phyloP scores from a whole-genome alignment of 768 basidiomycete species.

The Gautieria morchelliformis region DNA sequence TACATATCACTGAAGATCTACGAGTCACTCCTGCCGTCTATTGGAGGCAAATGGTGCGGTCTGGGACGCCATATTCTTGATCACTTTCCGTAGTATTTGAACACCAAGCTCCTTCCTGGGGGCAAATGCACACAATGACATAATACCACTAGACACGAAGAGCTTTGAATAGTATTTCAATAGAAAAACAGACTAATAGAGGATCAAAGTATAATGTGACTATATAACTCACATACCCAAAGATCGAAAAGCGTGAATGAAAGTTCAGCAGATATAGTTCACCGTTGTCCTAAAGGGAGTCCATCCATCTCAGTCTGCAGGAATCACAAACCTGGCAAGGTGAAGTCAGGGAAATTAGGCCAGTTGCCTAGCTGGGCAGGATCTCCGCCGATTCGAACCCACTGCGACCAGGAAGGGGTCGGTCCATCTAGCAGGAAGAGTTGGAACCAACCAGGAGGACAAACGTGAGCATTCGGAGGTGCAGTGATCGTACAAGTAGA shows the following conservation, averaged over 20 bases:
- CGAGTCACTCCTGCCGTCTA: no score
- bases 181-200: neutral
- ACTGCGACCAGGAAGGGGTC: conserved; percentile 11
- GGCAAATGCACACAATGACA: no score
- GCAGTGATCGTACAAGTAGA: conserved; percentile 13
- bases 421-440: conserved; percentile 11
- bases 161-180: no score
- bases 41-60: no score
- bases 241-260: neutral
- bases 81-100: no score
- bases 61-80: no score
- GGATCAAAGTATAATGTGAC: neutral
- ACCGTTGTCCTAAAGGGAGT: neutral
- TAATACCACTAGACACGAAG: no score
- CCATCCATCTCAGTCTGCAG: neutral
- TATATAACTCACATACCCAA: neutral
- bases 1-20: no score
- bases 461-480: conserved; percentile 13
- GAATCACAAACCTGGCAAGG: conserved; percentile 46
- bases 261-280: neutral
- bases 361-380: conserved; percentile 62
- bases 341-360: conserved; percentile 63
- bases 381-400: conserved; percentile 15
- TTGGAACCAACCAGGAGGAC: conserved; percentile 14
- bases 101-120: no score